Base-by-base conservation (phyloP, 2,329 filamentous ascomycete genomes). In the Alternaria brassicicola region DNA sequence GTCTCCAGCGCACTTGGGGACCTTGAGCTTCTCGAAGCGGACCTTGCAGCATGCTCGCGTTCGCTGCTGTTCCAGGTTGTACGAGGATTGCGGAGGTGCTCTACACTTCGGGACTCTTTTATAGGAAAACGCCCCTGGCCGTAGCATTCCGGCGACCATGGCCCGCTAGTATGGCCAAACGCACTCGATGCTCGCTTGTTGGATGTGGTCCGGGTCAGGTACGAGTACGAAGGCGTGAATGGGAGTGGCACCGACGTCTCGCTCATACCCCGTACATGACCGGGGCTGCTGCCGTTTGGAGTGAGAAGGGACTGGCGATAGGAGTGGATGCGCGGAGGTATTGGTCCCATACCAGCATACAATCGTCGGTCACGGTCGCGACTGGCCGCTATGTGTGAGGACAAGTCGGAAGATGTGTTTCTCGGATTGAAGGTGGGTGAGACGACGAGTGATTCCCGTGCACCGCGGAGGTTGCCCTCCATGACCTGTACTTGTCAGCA, bases 401-500 rank as follows among this genome's bases (percentile, higher is more conserved):
- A 70, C 26, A 77, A 61, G 36, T 76, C 74, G 7, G 72, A 67
- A 2, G 71, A 55, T 55, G 66, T 69, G 58, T 69, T 71, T 33
- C 60, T 56, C 7, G 81, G 78, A 52, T 81, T 80, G 23, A 84
- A 82, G 12, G 82, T 81, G 8, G 84, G 82, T 6, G 80, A 80
- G 31, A 81, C 79, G 43, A 85, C 82, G 23, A 92, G 81, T 9
- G 89, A 89, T 63, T 85, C 87, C 68, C 92, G 86, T 28, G 92
- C 93, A 60, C 92, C 89, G 56, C 85, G 89, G 19, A 97, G 82
- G 68, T 97, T 97, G 35, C 90, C 92, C 78, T 97, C 94, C 93
- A 97, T 97, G 30, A 91, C 90, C 92, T 96, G 75, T 53, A 43
- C 57, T 47, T 28, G 67, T 77, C 62, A 76, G 74, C 56, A 25